phyloP scores from a whole-genome alignment of 2,329 filamentous ascomycete genomes.

The Venturia aucupariae region DNA sequence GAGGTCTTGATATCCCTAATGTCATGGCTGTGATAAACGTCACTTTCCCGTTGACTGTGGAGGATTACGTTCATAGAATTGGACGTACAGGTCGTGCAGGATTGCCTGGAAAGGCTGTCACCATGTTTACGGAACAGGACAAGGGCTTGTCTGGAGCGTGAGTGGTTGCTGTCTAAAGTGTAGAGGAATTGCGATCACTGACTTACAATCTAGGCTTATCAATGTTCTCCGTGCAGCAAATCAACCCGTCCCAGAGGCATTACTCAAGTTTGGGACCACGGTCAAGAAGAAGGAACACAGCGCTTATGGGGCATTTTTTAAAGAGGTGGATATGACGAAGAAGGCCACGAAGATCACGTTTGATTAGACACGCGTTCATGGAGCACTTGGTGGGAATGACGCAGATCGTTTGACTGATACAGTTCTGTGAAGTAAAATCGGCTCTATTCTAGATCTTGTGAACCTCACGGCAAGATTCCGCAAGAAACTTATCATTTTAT shows the following conservation, averaged over 20 bases:
- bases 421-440: background rate
- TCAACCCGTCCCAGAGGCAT: constrained; percentile 78
- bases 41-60: constrained; percentile 88
- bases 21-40: constrained; percentile 94
- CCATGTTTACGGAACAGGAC: constrained; percentile 89
- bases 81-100: constrained; percentile 89
- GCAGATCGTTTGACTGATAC: background rate
- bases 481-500: background rate
- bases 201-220: constrained; percentile 54
- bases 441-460: background rate
- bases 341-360: constrained; percentile 89
- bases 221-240: constrained; percentile 92
- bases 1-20: constrained; percentile 88
- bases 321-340: constrained; percentile 75
- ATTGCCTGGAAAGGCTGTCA: constrained; percentile 79
- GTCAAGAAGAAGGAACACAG: constrained; percentile 99
- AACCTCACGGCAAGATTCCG: background rate
- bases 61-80: constrained; percentile 97
- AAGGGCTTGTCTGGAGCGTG: constrained; percentile 83
- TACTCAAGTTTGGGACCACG: constrained; percentile 93
- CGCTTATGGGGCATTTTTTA: constrained; percentile 91
- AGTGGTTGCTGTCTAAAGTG: constrained; percentile 33
- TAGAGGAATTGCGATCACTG: background rate
- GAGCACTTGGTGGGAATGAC: background rate
- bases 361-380: constrained; percentile 37